These are phyloP conservation scores for Chlorella ohadii DNA, from an alignment of 139 green algal genomes.

Conservation along the genomic window DNA sequence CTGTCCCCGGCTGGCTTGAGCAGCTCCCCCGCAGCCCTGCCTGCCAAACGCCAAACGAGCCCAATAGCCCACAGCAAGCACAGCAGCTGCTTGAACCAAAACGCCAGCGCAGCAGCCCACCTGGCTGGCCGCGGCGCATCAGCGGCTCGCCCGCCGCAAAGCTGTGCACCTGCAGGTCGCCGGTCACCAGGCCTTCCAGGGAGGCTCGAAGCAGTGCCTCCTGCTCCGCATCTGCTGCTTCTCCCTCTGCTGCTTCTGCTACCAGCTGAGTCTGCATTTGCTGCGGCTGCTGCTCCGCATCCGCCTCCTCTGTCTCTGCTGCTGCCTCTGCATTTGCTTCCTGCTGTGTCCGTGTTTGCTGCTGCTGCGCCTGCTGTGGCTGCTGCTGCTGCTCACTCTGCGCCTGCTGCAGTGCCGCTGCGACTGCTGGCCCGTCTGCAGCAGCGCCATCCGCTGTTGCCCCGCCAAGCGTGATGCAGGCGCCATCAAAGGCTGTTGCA, in stretches of 20 bases:
- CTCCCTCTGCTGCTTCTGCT: background rate
- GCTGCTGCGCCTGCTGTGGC: background rate
- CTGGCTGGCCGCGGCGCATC: constrained; percentile 11
- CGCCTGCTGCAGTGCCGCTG: background rate
- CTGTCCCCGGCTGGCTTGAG: too few species aligned
- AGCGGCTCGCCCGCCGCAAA: background rate
- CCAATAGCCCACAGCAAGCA: too few species aligned
- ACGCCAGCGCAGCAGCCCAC: too few species aligned
- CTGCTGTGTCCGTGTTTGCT: background rate
- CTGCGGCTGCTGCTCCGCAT: background rate
- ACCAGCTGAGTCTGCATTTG: background rate
- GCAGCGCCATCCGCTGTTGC: background rate
- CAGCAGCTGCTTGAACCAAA: too few species aligned
- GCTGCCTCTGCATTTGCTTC: background rate
- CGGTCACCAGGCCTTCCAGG: background rate
- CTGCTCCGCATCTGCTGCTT: background rate
- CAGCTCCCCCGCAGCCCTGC: too few species aligned
- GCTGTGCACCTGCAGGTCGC: background rate
- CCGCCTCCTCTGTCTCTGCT: background rate
- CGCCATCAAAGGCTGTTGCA: background rate
- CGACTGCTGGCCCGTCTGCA: background rate
- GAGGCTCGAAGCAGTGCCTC: background rate
- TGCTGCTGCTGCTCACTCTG: background rate
- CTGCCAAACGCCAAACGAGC: too few species aligned
- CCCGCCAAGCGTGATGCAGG: background rate